Evolutionary conservation across 108 stramenopile genomes (phyloP).

Genomic region (Fragilariopsis cylindrus): DNA sequence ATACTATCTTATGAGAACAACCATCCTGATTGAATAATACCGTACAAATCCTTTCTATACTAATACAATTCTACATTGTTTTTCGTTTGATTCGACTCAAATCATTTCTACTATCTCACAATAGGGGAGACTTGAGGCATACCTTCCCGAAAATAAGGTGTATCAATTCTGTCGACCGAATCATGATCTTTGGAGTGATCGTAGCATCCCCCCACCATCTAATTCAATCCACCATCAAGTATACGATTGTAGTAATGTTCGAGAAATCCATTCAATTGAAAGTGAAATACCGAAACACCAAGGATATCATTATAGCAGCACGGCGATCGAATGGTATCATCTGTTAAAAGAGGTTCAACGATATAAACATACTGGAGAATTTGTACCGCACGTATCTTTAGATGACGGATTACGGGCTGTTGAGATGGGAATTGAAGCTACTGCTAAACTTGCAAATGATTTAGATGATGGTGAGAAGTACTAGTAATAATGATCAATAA

Average conservation of each 20-base stretch:
- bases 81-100: neutral
- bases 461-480: conserved; percentile 3
- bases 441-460: conserved; percentile 38
- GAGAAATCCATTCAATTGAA: conserved; percentile 61
- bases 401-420: conserved; percentile 81
- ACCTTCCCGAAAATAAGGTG: conserved; percentile 86
- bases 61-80: neutral
- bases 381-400: conserved; percentile 63
- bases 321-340: conserved; percentile 78
- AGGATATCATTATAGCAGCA: conserved; percentile 82
- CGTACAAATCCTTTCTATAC: neutral
- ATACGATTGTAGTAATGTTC: conserved; percentile 76
- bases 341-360: conserved; percentile 50
- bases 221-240: conserved; percentile 52
- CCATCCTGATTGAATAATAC: neutral
- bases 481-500: too few species aligned
- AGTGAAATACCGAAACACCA: conserved; percentile 74
- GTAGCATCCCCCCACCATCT: conserved; percentile 72
- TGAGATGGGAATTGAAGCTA: conserved; percentile 68
- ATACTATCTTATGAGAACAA: neutral
- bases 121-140: conserved; percentile 78
- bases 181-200: conserved; percentile 58
- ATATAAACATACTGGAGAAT: conserved; percentile 41
- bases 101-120: too few species aligned
- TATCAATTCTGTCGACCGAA: conserved; percentile 67